These are phyloP conservation scores for Rhynchospora pubera DNA, from an alignment of 176 grass and related monocot genomes.

Conservation along the genomic window DNA sequence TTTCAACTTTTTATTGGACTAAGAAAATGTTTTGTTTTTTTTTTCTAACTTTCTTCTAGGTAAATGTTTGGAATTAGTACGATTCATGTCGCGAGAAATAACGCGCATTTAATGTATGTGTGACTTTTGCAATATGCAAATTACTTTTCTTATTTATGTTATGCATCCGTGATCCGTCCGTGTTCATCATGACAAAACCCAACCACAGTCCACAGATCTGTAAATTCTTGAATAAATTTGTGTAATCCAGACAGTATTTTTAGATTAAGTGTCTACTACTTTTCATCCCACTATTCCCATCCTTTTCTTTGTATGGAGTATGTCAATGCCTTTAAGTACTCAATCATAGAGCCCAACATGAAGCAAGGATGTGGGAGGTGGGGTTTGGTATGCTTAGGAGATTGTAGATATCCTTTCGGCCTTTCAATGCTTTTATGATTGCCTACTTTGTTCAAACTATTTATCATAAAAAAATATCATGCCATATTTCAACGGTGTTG, in stretches of 20 bases:
- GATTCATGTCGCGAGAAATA: too few species aligned
- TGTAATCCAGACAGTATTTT: background rate
- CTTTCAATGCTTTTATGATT: slow-evolving; percentile 29
- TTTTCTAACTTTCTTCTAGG: too few species aligned
- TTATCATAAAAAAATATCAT: background rate
- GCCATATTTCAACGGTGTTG: background rate
- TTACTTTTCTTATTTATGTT: background rate
- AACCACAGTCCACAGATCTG: background rate
- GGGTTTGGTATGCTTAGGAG: background rate
- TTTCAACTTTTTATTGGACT: too few species aligned
- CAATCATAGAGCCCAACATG: slow-evolving; percentile 8
- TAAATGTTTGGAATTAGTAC: too few species aligned
- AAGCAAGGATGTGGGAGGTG: slow-evolving; percentile 21
- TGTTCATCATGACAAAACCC: too few species aligned
- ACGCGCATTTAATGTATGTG: too few species aligned
- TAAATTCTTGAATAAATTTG: background rate
- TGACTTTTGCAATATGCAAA: too few species aligned
- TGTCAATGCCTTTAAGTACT: background rate
- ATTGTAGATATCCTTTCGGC: slow-evolving; percentile 10
- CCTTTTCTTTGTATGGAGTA: background rate
- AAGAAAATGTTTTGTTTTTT: too few species aligned
- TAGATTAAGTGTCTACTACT: background rate
- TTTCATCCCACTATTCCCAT: background rate
- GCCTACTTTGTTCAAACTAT: background rate
- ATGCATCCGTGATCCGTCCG: too few species aligned